phyloP scores from a whole-genome alignment of 192 early-diverging fungal species.

The Mortierella antarctica region DNA sequence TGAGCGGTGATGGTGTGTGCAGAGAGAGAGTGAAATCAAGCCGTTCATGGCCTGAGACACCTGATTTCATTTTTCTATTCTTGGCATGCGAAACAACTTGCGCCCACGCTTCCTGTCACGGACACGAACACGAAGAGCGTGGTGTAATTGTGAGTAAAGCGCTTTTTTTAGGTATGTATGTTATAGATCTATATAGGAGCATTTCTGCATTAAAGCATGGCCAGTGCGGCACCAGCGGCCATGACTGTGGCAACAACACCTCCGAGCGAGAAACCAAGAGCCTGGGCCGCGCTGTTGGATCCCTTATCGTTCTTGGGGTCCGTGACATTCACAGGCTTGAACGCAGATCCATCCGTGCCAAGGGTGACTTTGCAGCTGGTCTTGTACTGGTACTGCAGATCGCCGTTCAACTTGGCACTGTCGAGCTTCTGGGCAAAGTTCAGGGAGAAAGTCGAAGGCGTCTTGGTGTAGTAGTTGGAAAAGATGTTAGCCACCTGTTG shows the following conservation, averaged over 20 bases:
- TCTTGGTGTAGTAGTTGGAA: conserved; percentile 43
- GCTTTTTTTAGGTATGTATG: not conserved
- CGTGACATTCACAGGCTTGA: conserved; percentile 21
- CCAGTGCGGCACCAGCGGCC: conserved; percentile 6
- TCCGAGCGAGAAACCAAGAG: conserved; percentile 1
- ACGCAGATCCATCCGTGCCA: not conserved
- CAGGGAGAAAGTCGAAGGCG: conserved; percentile 20
- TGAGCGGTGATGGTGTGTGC: not conserved
- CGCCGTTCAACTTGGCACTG: not conserved
- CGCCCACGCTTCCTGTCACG: too few relatives aligned
- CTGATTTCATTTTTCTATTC: not conserved
- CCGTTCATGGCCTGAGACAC: not conserved
- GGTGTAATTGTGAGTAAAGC: not conserved
- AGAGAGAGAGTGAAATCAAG: not conserved
- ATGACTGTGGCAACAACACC: conserved; percentile 10
- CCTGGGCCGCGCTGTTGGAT: conserved; percentile 3
- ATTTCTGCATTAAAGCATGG: conserved; percentile 4
- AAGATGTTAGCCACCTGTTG: conserved; percentile 50
- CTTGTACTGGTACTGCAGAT: conserved; percentile 36
- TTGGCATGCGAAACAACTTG: too few relatives aligned
- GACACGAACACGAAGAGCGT: not conserved
- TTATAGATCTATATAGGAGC: not conserved
- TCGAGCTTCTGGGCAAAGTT: conserved; percentile 28
- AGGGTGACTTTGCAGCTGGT: conserved; percentile 7
- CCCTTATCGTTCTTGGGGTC: not conserved